Percentiles rank a stretch among this genome's conserved stretches.
These are phyloP conservation scores for Globisporangium canariense DNA, from an alignment of 352 stramenopile species.

Conservation along the genomic window DNA sequence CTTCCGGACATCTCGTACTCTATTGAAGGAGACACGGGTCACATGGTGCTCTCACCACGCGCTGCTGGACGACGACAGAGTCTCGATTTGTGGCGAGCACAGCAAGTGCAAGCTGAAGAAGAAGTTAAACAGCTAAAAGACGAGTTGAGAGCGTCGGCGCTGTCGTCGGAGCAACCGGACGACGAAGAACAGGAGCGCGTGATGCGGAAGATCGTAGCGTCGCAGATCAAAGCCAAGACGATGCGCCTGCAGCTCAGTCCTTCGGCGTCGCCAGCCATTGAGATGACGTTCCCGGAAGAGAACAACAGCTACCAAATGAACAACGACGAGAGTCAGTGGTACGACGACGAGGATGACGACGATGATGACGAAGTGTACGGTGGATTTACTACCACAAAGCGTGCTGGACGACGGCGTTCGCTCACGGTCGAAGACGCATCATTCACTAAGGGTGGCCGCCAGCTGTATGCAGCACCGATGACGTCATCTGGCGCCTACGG, in stretches of 20 bases:
- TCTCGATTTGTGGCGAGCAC: conserved; percentile 46
- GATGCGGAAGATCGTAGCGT: conserved; percentile 61
- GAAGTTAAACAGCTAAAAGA: conserved; percentile 44
- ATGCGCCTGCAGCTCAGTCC: conserved; percentile 47
- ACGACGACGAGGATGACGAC: conserved; percentile 27
- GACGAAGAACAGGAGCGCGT: conserved; percentile 56
- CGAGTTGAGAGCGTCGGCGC: conserved; percentile 48
- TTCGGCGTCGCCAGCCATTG: conserved; percentile 25
- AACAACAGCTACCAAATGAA: conserved; percentile 23
- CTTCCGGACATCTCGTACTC: conserved; percentile 15
- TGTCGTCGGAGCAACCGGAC: conserved; percentile 24
- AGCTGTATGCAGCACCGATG: conserved; percentile 18
- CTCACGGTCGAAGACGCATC: conserved; percentile 21
- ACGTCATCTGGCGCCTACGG: conserved; percentile 1
- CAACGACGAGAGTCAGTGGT: conserved; percentile 18
- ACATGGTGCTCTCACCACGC: conserved; percentile 21
- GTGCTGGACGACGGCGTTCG: conserved; percentile 19
- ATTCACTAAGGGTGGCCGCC: conserved; percentile 17
- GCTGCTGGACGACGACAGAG: conserved; percentile 42
- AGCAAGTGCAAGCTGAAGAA: conserved; percentile 40
- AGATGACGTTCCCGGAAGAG: conserved; percentile 24
- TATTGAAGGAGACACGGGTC: background rate
- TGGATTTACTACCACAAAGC: background rate
- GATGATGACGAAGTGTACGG: conserved; percentile 3
- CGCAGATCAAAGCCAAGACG: conserved; percentile 60